phyloP scores from a whole-genome alignment of 2,329 filamentous ascomycete genomes.

The Chalara sp. region DNA sequence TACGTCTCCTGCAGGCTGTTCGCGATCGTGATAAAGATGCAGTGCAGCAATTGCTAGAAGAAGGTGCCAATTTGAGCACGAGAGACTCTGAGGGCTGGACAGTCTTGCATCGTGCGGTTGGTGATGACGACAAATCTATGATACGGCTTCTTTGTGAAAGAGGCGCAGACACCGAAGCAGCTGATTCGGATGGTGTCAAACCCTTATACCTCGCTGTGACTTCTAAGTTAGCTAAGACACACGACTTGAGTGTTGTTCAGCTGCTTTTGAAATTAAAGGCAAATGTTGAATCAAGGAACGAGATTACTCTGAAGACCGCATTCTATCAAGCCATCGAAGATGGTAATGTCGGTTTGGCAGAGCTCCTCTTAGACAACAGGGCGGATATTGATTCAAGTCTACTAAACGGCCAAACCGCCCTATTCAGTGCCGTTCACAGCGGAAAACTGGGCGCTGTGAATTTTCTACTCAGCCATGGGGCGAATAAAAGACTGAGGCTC shows the following conservation, averaged over 20 bases:
- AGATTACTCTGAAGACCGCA: not conserved
- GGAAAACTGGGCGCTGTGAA: slow-evolving; percentile 10
- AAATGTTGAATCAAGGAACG: not conserved
- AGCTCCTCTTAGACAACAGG: not conserved
- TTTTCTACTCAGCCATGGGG: slow-evolving; percentile 3
- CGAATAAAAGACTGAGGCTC: slow-evolving; percentile 1
- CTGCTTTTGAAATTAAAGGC: not conserved
- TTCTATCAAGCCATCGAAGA: not conserved
- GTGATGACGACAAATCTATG: not conserved
- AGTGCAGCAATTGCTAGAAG: not conserved
- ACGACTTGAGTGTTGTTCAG: not conserved
- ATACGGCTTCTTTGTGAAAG: not conserved
- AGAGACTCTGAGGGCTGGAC: not conserved
- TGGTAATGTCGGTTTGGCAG: not conserved
- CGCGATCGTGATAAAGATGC: not conserved
- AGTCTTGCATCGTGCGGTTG: not conserved
- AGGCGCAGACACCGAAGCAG: not conserved
- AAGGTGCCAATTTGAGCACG: not conserved
- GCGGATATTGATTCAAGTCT: not conserved
- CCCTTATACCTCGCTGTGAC: not conserved
- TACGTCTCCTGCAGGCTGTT: not conserved
- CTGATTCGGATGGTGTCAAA: not conserved
- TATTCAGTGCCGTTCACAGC: slow-evolving; percentile 12
- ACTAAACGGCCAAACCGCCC: slow-evolving; percentile 7
- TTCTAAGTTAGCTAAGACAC: not conserved